These are phyloP conservation scores for Colletotrichum sp. DNA, from an alignment of 2,329 filamentous ascomycete genomes.

Conservation along the genomic window DNA sequence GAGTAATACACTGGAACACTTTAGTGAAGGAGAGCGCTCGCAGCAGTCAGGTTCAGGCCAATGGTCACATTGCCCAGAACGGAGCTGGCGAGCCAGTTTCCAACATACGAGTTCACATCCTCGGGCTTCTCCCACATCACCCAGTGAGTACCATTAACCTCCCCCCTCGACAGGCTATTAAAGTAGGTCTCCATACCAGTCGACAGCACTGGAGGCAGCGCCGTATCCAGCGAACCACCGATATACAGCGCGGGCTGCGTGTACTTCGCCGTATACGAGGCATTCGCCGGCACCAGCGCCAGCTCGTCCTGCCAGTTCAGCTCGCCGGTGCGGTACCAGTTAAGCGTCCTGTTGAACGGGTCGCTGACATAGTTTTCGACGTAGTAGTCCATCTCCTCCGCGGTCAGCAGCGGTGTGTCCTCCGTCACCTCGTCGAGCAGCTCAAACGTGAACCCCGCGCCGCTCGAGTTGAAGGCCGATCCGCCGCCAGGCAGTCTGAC, in stretches of 20 bases:
- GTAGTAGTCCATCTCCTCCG: constrained; percentile 79
- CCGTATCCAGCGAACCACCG: constrained; percentile 66
- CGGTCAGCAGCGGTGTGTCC: constrained; percentile 62
- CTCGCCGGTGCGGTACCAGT: constrained; percentile 82
- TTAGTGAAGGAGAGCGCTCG: not conserved
- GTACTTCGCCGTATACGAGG: constrained; percentile 54
- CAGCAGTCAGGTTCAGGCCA: not conserved
- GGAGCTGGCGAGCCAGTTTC: not conserved
- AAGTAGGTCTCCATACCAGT: constrained; percentile 70
- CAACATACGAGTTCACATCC: constrained; percentile 58
- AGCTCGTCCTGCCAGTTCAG: constrained; percentile 80
- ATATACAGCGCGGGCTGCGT: constrained; percentile 71
- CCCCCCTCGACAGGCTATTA: constrained; percentile 61
- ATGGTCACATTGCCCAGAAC: not conserved
- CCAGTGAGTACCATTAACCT: constrained; percentile 75
- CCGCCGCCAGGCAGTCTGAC: constrained; percentile 59
- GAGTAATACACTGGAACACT: not conserved
- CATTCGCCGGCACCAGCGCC: constrained; percentile 47
- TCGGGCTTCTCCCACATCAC: constrained; percentile 71
- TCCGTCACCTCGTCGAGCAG: constrained; percentile 55
- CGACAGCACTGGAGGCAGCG: constrained; percentile 70
- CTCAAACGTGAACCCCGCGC: constrained; percentile 64
- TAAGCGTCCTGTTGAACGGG: constrained; percentile 79
- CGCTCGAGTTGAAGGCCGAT: constrained; percentile 54
- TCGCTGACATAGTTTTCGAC: constrained; percentile 70